Evolutionary conservation across 208 protist genomes (phyloP).

Genomic region (Leishmania turanica): DNA sequence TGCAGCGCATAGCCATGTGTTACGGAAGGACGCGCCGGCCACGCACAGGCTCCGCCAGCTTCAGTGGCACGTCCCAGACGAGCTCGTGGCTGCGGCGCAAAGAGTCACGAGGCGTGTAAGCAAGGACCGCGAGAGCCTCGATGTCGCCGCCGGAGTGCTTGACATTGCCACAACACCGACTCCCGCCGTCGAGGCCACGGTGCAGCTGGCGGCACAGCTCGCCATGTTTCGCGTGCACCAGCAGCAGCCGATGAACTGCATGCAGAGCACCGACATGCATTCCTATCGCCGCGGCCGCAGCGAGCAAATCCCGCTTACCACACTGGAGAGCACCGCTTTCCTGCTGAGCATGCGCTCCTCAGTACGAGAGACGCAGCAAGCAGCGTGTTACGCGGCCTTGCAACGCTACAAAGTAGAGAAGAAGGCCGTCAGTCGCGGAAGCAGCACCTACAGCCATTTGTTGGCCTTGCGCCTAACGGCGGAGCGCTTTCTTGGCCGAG

Average conservation of each 20-base stretch:
- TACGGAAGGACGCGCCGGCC: constrained; percentile 30
- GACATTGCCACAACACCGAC: constrained; percentile 14
- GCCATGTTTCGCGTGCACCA: constrained; percentile 77
- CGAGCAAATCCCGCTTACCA: constrained; percentile 53
- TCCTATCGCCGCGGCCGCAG: constrained; percentile 74
- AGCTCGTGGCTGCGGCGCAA: constrained; percentile 38
- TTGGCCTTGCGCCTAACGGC: constrained; percentile 29
- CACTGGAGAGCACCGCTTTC: constrained; percentile 57
- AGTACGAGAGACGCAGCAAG: constrained; percentile 1
- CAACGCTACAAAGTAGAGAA: constrained; percentile 3
- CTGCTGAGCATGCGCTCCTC: constrained; percentile 40
- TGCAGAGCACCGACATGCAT: constrained; percentile 57
- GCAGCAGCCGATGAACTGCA: constrained; percentile 51
- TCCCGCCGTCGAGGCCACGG: constrained; percentile 5
- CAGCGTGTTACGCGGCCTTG: constrained; percentile 17
- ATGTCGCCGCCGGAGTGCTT: constrained; percentile 47
- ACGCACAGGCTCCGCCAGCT: constrained; percentile 48
- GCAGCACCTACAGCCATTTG: constrained; percentile 19
- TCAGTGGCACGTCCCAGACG: constrained; percentile 48
- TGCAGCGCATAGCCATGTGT: constrained; percentile 31
- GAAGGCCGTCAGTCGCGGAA: not conserved
- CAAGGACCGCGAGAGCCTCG: constrained; percentile 46
- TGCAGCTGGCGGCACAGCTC: constrained; percentile 56
- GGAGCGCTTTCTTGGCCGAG: constrained; percentile 25
- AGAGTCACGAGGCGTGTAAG: constrained; percentile 33